These are phyloP conservation scores for Mycena chlorophos DNA, from an alignment of 768 basidiomycete species.

Conservation along the genomic window DNA sequence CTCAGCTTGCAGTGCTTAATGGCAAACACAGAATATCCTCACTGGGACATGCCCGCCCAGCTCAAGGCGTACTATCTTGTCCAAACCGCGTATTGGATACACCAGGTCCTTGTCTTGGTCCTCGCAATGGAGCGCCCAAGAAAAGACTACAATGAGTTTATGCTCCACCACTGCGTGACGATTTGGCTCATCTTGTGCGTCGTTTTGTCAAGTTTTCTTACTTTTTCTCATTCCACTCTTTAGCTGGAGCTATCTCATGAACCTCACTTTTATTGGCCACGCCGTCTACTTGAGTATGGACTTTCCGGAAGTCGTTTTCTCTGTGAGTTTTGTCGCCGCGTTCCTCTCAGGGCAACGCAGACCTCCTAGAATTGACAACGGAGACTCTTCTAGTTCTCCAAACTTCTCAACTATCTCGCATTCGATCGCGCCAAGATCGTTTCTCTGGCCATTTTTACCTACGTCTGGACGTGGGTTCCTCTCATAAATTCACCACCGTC, in stretches of 20 bases:
- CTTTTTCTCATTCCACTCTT: neutral
- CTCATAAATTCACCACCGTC: neutral
- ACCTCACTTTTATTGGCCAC: conserved; percentile 84
- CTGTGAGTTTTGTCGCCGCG: conserved; percentile 48
- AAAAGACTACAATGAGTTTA: conserved; percentile 84
- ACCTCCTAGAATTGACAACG: no score
- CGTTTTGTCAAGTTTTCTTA: neutral
- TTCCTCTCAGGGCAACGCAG: neutral
- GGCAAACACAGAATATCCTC: conserved; percentile 70
- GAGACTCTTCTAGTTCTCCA: conserved; percentile 58
- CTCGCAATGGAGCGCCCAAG: conserved; percentile 90
- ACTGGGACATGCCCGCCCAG: conserved; percentile 79
- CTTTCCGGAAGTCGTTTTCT: conserved; percentile 84
- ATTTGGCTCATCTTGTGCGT: conserved; percentile 87
- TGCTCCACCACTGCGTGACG: conserved; percentile 89
- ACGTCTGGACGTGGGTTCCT: conserved; percentile 74
- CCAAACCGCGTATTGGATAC: conserved; percentile 92
- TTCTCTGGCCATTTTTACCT: conserved; percentile 63
- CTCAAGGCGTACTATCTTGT: conserved; percentile 92
- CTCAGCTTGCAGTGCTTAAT: neutral
- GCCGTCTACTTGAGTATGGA: conserved; percentile 97
- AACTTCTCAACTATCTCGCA: conserved; percentile 84
- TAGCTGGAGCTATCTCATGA: conserved; percentile 81
- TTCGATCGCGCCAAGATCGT: conserved; percentile 60
- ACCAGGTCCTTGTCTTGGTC: conserved; percentile 86